Base-by-base conservation (phyloP, 1,284 basidiomycete genomes). In the Uromyces viciae-fabae region DNA sequence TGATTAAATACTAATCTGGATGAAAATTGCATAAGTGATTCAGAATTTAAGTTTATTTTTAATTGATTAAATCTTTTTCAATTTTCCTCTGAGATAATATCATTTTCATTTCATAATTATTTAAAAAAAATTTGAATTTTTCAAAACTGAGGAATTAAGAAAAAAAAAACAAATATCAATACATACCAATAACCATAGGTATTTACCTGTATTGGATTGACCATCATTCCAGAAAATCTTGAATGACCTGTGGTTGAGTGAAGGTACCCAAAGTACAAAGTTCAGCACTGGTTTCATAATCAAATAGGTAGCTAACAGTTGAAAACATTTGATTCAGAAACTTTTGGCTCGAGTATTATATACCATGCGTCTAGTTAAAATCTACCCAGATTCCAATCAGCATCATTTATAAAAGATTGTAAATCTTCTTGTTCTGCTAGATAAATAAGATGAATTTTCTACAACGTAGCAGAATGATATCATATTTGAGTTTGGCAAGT, bases 401-500 rank as follows among this genome's bases (percentile, higher is more conserved):
- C 95, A 2, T 94, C 94, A 84, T 99, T 99, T 77, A 99, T 89
- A 84, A 99, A 99, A 0, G 94, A 90, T 31, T 92, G 94, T 81
- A 95, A 88, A 83, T 94, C 90, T 83, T 94, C 93, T 79, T 91
- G 90, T 17, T 90, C 90, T 54, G 97, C 86, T 0, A 90, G 89
- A 54, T 73, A 74, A 25, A 82, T 58, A 0, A 66, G 68, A 4
- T 83, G 15, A 42, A 38, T 33, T 38, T 54, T 73, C 40, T 64
- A 19, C 17, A 71, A 76, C 42, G 52, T n/a, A 58, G 79, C n/a
- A 56, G 94, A 93, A 84, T 96, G 92, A 85, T 91, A 94, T 83
- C 95, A 93, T 0, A 97, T 90, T 87, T 98, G 95, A 82, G 93
- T 96, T 87, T 98, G 95, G 74, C 98, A 89, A 2, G 92, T 93